Evolutionary conservation across 768 basidiomycete genomes (phyloP).

Genomic region (Pisolithus sp.): DNA sequence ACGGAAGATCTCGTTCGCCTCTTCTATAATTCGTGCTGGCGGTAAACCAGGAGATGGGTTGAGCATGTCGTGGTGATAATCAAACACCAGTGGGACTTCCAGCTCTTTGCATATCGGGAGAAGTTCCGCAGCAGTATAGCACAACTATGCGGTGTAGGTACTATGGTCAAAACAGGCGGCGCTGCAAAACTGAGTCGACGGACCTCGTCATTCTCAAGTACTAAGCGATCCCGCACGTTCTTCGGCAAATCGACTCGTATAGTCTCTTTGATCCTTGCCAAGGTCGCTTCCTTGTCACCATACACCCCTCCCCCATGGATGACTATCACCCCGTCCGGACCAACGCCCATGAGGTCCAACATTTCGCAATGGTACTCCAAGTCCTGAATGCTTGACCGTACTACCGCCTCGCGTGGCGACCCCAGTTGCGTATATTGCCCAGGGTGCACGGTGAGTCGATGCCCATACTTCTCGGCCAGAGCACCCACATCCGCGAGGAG

Average conservation of each 20-base stretch:
- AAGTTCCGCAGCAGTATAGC: conserved; percentile 85
- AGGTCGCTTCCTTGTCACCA: conserved; percentile 66
- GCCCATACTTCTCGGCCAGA: conserved; percentile 62
- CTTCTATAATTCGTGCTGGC: conserved; percentile 60
- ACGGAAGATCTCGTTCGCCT: conserved; percentile 68
- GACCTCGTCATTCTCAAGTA: conserved; percentile 94
- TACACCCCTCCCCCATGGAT: conserved; percentile 85
- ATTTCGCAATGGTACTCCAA: conserved; percentile 84
- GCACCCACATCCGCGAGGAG: conserved; percentile 53
- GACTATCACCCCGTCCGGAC: conserved; percentile 82
- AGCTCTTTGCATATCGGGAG: conserved; percentile 84
- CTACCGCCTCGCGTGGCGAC: conserved; percentile 68
- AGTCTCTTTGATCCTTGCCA: conserved; percentile 67
- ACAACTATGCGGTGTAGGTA: conserved; percentile 42
- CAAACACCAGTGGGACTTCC: conserved; percentile 64
- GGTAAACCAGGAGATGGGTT: conserved; percentile 50
- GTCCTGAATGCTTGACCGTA: conserved; percentile 72
- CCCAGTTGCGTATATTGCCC: conserved; percentile 84
- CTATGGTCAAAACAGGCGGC: no score
- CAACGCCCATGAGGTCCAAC: conserved; percentile 78
- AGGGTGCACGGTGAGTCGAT: conserved; percentile 82
- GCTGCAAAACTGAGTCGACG: conserved; percentile 5
- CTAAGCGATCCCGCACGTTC: conserved; percentile 65
- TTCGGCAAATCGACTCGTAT: conserved; percentile 53
- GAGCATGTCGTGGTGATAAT: conserved; percentile 82